Base-by-base conservation (phyloP, 768 basidiomycete species). In the Mycena floridula region DNA sequence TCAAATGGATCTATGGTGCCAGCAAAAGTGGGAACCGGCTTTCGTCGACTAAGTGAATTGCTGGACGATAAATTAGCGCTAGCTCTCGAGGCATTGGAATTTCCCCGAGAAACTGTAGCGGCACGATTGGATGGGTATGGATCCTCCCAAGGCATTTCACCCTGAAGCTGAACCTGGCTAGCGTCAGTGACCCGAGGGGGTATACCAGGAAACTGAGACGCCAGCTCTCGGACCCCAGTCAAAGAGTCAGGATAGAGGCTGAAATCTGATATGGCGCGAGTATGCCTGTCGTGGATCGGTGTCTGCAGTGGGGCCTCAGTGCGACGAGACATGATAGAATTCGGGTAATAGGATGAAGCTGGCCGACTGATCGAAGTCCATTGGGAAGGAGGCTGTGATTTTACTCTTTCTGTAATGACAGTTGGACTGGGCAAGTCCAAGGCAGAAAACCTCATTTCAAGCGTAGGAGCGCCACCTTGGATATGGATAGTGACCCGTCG, bases 391-490 rank as follows among this genome's bases (percentile, higher is more conserved):
- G 60, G 57, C 12, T 59, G 56, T 27, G 55, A 47, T 41, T 58
- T 60, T 28, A 60, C 37, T 16, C 46, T 52, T 36, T 65, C 58
- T 9, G 50, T 55, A 13, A 68, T 52, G 3, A 55, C 32, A 7
- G 54, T 47, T 13, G 66, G 67, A 22, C 49, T 62, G 15, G 75
- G 76, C 16, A 76, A 49, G 37, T 72, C 70, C 27, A 77, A 54
- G 7, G 48, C 49, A 0, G 81, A 82, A 52, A 81, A 76, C 11
- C 80, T 77, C 55, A 82, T 67, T 26, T 73, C 64, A 18, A 82
- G 62, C 25, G 60, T 68, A 23, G 81, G 81, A 2, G 76, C 66
- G 18, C 53, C 54, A 25, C 70, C 76, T 21, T 59, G 62, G 43
- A 67, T 69, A 20, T 63, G 64, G 16, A 81, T 61, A 1, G 77